Base-by-base conservation (phyloP, 139 green algal species). In the Coelastrella sp. region DNA sequence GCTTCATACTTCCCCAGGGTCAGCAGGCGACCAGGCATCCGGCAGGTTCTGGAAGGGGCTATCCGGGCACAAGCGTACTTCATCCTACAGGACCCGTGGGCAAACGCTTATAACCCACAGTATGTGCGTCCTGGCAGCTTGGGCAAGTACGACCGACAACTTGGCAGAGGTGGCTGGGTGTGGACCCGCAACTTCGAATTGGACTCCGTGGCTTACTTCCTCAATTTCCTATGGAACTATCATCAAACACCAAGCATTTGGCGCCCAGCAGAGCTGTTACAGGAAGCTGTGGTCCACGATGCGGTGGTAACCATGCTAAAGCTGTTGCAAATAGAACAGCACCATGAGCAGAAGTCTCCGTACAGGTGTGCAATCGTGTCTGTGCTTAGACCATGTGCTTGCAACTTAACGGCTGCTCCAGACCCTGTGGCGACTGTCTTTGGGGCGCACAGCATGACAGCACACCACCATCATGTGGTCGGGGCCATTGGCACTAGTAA, bases 181-280 rank as follows among this genome's bases (percentile, higher is more conserved):
- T 93, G 84, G 73, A 95, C 92, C 3, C 92, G 95, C 60, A 96
- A 97, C 91, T 97, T 95, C 66, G 95, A 97, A 88, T 83, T 97
- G 71, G 95, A 96, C 86, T 95, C 92, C 19, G 84, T 90, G 5
- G 95, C 92, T 13, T 97, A 97, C 86, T 97, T 93, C 61, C 75
- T 97, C 19, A 92, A 94, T 80, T 83, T 96, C 71, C 80, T 97
- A 5, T 97, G 91, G 90, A 96, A 96, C 90, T 95, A 93, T 71
- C 80, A 90, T 57, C 76, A 87, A 17, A 87, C 88, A 0, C 81
- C 85, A 22, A 87, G 61, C 8, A 59, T 95, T 2, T 91, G 94
- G 82, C 57, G 57, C 57, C 92, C 87, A 7, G 89, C 32, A 47
- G 32, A 47, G 32, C 32, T 47, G 32, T 47, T 47, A 47, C 32